Evolutionary conservation across 2,329 filamentous ascomycete genomes (phyloP), one percentile per base, ranked within the genome.

Genomic region (Diplodia seriata): DNA sequence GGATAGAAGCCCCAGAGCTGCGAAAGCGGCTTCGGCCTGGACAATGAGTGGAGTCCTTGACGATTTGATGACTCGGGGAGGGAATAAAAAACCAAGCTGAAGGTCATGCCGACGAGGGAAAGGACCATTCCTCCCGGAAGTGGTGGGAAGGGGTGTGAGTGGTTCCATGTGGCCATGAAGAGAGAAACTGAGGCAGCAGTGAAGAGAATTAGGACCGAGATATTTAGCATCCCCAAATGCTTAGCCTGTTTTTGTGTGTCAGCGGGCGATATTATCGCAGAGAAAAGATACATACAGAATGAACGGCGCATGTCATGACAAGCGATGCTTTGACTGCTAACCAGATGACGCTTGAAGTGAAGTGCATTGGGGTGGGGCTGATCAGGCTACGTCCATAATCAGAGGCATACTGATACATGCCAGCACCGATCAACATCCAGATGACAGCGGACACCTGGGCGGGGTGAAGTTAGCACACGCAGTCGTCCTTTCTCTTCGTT

Each of bases 1-100:
- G 73, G 71, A 12, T 49, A 62, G 56, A 68, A 66, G 9, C 49
- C 51, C 51, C 64, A 50, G 20, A 20, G 50, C 2, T 43, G 59
- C 9, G 64, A 67, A n/a, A 67, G 20, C 6, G 53, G 23, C 23
- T n/a, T 26, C 15, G 6, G 29, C 40, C n/a, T 26, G 8, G 65
- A 59, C 5, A 29, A 29, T 7, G 20, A 4, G 29, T 26, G 59
- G 33, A 15, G 7, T 7, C 15, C 43, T 18, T 36, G 18, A 18
- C 23, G 23, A 6, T 23, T 18, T 38, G 49, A 23, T n/a, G 55
- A 14, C 14, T 38, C 40, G 8, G 20, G 43, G 9, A 63, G 11
- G 43, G 43, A 51, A 43, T 68, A 54, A 14, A 63, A 18, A 11
- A 33, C 23, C 4, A 68, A n/a, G 18, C 20, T 29, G 11, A 68